Conservation (phyloP, 106 monocot species). For the Dioscorea zingiberensis region DNA sequence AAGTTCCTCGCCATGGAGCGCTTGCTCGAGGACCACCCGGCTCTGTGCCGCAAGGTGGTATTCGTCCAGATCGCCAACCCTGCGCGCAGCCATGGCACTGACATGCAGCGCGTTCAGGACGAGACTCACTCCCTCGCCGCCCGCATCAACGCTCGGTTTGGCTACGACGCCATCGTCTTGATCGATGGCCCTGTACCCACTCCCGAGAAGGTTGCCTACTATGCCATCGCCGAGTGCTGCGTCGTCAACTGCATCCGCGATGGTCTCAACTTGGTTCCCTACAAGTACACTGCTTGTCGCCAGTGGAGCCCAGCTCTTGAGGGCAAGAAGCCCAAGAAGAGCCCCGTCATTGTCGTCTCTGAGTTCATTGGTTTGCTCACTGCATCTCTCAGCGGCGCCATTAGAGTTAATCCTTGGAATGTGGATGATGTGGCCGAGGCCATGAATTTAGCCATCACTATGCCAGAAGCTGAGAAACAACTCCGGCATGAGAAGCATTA, state of each 20-base stretch:
- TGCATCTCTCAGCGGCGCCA: conserved; percentile 29
- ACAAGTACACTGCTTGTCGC: conserved; percentile 81
- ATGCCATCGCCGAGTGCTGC: conserved; percentile 62
- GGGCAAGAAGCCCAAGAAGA: conserved; percentile 42
- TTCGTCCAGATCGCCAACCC: conserved; percentile 90
- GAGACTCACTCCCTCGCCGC: conserved; percentile 35
- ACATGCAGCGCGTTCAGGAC: conserved; percentile 68
- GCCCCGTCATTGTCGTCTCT: conserved; percentile 72
- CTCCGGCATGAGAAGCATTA: conserved; percentile 66
- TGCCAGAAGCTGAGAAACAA: conserved; percentile 78
- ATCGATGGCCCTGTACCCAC: conserved; percentile 44
- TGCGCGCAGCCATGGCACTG: conserved; percentile 72
- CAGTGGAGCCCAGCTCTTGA: conserved; percentile 41
- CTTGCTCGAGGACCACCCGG: conserved; percentile 53
- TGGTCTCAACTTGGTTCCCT: conserved; percentile 82
- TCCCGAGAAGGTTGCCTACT: conserved; percentile 76
- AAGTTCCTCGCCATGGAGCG: conserved; percentile 88
- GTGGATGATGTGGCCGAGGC: conserved; percentile 75
- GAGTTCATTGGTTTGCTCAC: conserved; percentile 47
- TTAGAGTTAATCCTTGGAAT: conserved; percentile 76
- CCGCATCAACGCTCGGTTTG: conserved; percentile 58
- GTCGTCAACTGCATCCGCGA: conserved; percentile 84
- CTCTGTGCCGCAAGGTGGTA: conserved; percentile 47
- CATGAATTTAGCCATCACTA: conserved; percentile 53
- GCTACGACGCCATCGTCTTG: conserved; percentile 70